Conservation (phyloP, 495 filamentous ascomycete species). For the Aspergillus nidulans region DNA sequence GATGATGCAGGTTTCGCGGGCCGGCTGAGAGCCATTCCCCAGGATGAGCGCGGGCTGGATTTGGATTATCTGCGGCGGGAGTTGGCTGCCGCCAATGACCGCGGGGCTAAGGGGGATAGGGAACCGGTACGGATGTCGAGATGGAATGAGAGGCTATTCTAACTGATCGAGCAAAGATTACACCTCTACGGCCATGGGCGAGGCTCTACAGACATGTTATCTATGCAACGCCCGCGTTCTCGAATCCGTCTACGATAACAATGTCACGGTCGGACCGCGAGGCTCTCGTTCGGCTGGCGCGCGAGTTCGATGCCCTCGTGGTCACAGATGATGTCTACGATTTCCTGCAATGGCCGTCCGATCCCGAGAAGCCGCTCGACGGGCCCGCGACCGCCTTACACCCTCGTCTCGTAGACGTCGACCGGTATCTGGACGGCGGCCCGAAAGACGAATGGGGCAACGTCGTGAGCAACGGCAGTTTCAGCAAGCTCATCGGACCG, state of each 20-base stretch:
- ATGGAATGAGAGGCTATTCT: background rate
- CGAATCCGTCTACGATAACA: conserved; percentile 74
- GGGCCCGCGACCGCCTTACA: conserved; percentile 42
- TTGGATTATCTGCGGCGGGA: conserved; percentile 52
- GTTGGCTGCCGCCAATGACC: conserved; percentile 32
- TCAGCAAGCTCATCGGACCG: conserved; percentile 79
- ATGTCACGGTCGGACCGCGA: conserved; percentile 60
- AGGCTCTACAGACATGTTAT: conserved; percentile 81
- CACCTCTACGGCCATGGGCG: conserved; percentile 40
- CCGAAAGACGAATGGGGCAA: conserved; percentile 64
- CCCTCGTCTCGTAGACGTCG: conserved; percentile 73
- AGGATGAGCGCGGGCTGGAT: conserved; percentile 73
- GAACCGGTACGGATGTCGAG: conserved; percentile 32
- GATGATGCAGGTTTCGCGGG: conserved; percentile 67
- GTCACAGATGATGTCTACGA: conserved; percentile 93
- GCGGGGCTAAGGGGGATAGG: conserved; percentile 21
- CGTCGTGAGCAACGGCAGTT: conserved; percentile 73
- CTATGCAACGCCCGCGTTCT: conserved; percentile 77
- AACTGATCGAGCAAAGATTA: conserved; percentile 30
- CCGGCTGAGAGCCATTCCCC: conserved; percentile 59
- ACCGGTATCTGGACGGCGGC: conserved; percentile 55
- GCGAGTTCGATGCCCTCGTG: conserved; percentile 69
- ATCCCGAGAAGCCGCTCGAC: conserved; percentile 17
- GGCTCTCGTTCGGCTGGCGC: conserved; percentile 61
- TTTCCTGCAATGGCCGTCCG: conserved; percentile 67